Percentiles rank a stretch among this genome's conserved stretches.
Evolutionary conservation across 2,329 filamentous ascomycete species (phyloP).

Genomic region (Monosporascus sp.): DNA sequence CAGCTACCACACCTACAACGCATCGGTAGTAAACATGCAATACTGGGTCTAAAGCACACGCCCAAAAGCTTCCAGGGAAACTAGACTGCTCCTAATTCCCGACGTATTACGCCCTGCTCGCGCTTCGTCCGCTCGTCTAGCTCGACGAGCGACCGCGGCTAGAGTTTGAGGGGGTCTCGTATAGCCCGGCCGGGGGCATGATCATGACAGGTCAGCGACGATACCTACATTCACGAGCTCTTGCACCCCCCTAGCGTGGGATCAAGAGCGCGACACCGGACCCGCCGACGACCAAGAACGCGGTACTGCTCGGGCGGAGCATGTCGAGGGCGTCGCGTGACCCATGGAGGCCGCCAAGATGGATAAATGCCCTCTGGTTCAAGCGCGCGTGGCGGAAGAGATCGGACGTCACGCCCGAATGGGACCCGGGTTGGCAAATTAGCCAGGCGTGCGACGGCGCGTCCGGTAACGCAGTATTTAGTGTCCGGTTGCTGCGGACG

Average conservation of each 20-base stretch:
- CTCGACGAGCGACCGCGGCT: slow-evolving; percentile 72
- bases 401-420: slow-evolving; percentile 53
- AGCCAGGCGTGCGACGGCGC: slow-evolving; percentile 42
- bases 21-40: too few species aligned
- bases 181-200: slow-evolving; percentile 28
- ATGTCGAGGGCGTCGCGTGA: slow-evolving; percentile 49
- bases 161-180: slow-evolving; percentile 42
- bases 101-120: slow-evolving; percentile 56
- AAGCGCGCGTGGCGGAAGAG: slow-evolving; percentile 46
- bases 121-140: slow-evolving; percentile 77
- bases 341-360: slow-evolving; percentile 61
- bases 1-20: too few species aligned
- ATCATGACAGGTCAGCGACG: slow-evolving; percentile 8
- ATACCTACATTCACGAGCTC: too few species aligned
- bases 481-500: slow-evolving; percentile 46
- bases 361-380: slow-evolving; percentile 38
- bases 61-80: too few species aligned
- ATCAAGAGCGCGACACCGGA: slow-evolving; percentile 60
- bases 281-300: slow-evolving; percentile 56
- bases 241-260: too few species aligned
- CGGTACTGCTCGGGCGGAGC: slow-evolving; percentile 41
- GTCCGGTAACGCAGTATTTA: not conserved
- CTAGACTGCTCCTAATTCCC: too few species aligned
- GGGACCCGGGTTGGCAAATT: slow-evolving; percentile 54
- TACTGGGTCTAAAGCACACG: too few species aligned